These are phyloP conservation scores for Tolypocladium ophioglossoides DNA, from an alignment of 2,329 filamentous ascomycete genomes.

Conservation along the genomic window DNA sequence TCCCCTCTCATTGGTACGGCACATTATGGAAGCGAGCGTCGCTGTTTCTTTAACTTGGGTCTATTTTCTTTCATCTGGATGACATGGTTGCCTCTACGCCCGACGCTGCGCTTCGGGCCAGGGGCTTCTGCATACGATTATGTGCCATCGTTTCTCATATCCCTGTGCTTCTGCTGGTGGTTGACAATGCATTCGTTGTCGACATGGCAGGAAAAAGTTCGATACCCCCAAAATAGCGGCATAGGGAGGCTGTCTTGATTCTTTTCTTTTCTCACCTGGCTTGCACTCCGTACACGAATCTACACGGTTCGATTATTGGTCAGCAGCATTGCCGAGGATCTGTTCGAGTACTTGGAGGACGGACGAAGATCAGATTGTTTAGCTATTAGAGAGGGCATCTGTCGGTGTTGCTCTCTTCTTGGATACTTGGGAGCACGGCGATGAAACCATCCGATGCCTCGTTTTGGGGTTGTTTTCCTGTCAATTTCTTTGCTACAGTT, in stretches of 20 bases:
- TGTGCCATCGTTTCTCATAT: conserved; percentile 2
- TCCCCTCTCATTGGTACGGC: neutral
- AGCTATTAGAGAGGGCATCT: neutral
- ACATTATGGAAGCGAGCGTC: conserved; percentile 9
- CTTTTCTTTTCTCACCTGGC: neutral
- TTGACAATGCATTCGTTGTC: conserved; percentile 12
- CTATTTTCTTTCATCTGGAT: conserved; percentile 13
- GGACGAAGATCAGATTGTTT: neutral
- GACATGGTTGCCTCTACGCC: conserved; percentile 4
- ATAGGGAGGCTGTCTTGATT: conserved; percentile 12
- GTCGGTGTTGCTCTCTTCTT: neutral
- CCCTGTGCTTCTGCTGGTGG: conserved; percentile 14
- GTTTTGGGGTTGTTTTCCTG: neutral
- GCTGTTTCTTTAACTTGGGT: conserved; percentile 7
- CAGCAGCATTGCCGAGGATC: conserved; percentile 1
- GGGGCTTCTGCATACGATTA: neutral
- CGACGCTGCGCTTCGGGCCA: conserved; percentile 8
- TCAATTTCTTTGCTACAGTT: neutral
- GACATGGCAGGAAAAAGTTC: conserved; percentile 15
- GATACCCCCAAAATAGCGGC: conserved; percentile 24
- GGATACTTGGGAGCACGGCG: neutral
- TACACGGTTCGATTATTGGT: neutral
- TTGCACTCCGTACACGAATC: neutral
- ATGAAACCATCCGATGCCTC: neutral
- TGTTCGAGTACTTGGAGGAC: neutral